Evolutionary conservation across 2,329 filamentous ascomycete genomes (phyloP), one percentile per base, ranked within the genome.

Genomic region (Trichophyton mentagrophytes): DNA sequence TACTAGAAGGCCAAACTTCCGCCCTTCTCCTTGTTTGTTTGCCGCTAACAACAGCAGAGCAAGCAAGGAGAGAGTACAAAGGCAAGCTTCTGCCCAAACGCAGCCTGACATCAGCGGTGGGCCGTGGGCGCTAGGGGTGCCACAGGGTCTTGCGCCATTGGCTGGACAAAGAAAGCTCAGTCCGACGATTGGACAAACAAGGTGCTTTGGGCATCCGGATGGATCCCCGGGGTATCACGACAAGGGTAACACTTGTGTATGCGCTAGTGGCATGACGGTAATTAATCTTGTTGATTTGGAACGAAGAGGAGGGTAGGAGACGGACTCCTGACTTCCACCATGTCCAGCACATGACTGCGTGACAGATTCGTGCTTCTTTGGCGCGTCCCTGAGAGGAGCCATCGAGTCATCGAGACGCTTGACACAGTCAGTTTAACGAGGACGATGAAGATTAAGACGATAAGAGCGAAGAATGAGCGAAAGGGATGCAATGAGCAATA

Each of bases 191-290:
- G 44, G 44, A 22, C 17, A 47, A 25, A 47, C 17, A 7, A 2
- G 22, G 44, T 20, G n/a, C 44, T 47, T 20, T 20, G 44, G 27
- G 20, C 40, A 25, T 15, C 44, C n/a, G 17, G 20, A 25, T 25
- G 44, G 44, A 25, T 47, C 44, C 6, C 22, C 4, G 49, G 17
- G 49, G 49, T 53, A 17, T 30, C 49, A 53, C 27, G 15, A 0
- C 5, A 38, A 13, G 11, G 13, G n/a, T 15, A 13, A 25, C 49
- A n/a, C 49, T 7, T 30, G 25, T 30, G 49, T 53, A 53, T 33
- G 49, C 49, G 22, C 49, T 53, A 53, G 49, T 53, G 49, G 49
- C 49, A 22, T 53, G 49, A 53, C 49, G 49, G 49, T 53, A 53
- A 11, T 53, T 53, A 25, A 53, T 30, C 8, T n/a, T 30, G 22